A percentile compares a stretch with the other conserved stretches of the same genome.
phyloP scores from a whole-genome alignment of 2,329 filamentous ascomycete species.

The Fusarium stilboides region DNA sequence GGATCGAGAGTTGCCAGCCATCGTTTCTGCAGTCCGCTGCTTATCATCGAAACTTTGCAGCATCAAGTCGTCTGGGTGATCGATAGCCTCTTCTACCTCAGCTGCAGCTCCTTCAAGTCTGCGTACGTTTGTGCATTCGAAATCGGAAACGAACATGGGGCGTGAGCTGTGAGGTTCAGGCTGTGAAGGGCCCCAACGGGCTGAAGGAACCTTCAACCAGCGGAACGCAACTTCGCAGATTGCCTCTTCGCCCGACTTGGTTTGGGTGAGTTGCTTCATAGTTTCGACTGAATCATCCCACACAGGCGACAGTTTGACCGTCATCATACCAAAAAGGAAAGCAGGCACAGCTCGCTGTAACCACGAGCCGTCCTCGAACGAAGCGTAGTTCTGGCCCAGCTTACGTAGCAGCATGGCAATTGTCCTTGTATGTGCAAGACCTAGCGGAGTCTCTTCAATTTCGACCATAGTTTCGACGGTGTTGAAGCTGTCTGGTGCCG shows the following conservation, averaged over 20 bases:
- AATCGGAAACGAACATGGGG: conserved; percentile 74
- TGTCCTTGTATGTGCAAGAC: conserved; percentile 80
- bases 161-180: conserved; percentile 54
- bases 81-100: conserved; percentile 67
- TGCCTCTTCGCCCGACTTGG: conserved; percentile 78
- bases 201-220: conserved; percentile 78
- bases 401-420: conserved; percentile 90
- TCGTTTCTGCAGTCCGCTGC: conserved; percentile 68
- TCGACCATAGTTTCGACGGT: conserved; percentile 74
- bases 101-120: conserved; percentile 69
- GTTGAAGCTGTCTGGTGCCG: conserved; percentile 43
- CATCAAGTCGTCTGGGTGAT: conserved; percentile 71
- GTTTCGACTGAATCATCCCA: conserved; percentile 88
- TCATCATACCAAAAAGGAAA: conserved; percentile 91
- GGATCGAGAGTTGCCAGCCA: conserved; percentile 73
- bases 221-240: conserved; percentile 81
- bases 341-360: conserved; percentile 80
- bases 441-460: conserved; percentile 85
- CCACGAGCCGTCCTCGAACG: conserved; percentile 73
- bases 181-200: conserved; percentile 65
- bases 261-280: conserved; percentile 81
- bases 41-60: conserved; percentile 74
- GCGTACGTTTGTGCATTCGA: conserved; percentile 85
- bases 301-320: conserved; percentile 85
- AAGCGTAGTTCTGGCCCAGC: conserved; percentile 75